Percentiles rank a stretch among this genome's conserved stretches.
These are phyloP conservation scores for Lactifluus pinguis DNA, from an alignment of 768 basidiomycete genomes.

Conservation along the genomic window DNA sequence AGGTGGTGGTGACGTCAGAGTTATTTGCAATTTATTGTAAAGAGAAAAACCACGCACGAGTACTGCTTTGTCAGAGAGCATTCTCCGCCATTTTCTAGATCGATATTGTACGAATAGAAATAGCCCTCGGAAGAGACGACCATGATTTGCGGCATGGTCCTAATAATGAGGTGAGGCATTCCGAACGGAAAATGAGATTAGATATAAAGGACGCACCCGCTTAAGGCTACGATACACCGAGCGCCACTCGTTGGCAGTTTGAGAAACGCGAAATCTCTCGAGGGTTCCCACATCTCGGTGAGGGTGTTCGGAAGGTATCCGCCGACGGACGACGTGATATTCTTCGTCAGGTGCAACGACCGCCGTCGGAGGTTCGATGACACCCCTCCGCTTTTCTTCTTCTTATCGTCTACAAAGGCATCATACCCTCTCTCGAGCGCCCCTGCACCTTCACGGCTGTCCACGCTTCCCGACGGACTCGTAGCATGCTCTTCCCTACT, in stretches of 20 bases:
- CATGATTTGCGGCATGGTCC: constrained; percentile 94
- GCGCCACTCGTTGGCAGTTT: constrained; percentile 72
- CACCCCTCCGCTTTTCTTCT: constrained; percentile 39
- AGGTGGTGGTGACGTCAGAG: not conserved
- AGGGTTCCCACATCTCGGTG: constrained; percentile 96
- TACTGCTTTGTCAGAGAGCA: constrained; percentile 94
- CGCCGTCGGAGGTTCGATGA: constrained; percentile 58
- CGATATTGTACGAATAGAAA: constrained; percentile 93
- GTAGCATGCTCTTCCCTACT: constrained; percentile 29
- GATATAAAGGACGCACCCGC: constrained; percentile 44
- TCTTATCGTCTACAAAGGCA: constrained; percentile 72
- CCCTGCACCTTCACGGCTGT: constrained; percentile 50
- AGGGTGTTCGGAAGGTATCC: constrained; percentile 82
- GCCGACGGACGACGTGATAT: constrained; percentile 68
- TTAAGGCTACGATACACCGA: constrained; percentile 81
- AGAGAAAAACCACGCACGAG: constrained; percentile 36
- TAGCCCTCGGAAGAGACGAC: constrained; percentile 93
- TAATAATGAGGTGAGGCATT: constrained; percentile 24
- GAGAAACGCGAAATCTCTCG: constrained; percentile 87
- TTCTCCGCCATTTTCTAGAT: constrained; percentile 93
- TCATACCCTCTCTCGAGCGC: constrained; percentile 76
- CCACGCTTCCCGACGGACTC: constrained; percentile 60
- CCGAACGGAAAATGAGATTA: not conserved
- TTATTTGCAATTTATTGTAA: not conserved
- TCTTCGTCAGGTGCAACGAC: constrained; percentile 68